Conservation (phyloP, 306 rosid genomes). For the Castanea crenata region DNA sequence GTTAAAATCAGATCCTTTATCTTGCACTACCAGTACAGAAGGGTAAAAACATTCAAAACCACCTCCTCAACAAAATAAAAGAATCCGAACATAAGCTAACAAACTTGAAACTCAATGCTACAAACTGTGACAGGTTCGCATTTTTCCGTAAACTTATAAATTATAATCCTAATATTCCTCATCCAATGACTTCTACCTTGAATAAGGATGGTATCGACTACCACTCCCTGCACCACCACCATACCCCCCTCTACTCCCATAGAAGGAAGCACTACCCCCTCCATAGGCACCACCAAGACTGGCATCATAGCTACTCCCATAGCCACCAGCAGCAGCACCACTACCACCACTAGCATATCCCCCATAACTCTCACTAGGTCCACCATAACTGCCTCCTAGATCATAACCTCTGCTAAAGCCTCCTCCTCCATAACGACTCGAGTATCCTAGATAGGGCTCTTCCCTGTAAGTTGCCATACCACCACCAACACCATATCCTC, state of each 20-base stretch:
- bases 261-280: slow-evolving; percentile 67
- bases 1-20: slow-evolving; percentile 8
- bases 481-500: slow-evolving; percentile 59
- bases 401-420: slow-evolving; percentile 82
- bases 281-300: slow-evolving; percentile 71
- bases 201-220: slow-evolving; percentile 93
- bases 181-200: slow-evolving; percentile 54
- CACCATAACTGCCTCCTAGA: slow-evolving; percentile 80
- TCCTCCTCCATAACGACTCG: slow-evolving; percentile 82
- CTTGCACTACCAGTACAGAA: slow-evolving; percentile 12
- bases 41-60: background rate
- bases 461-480: slow-evolving; percentile 82
- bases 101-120: slow-evolving; percentile 34
- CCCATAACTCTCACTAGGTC: slow-evolving; percentile 72
- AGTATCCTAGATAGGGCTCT: slow-evolving; percentile 73
- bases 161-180: slow-evolving; percentile 33
- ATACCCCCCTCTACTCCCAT: slow-evolving; percentile 90
- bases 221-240: slow-evolving; percentile 62
- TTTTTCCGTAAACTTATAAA: slow-evolving; percentile 27
- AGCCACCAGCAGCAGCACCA: slow-evolving; percentile 57
- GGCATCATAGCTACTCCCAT: slow-evolving; percentile 65
- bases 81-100: slow-evolving; percentile 9
- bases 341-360: slow-evolving; percentile 57
- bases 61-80: slow-evolving; percentile 6
- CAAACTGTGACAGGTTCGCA: slow-evolving; percentile 12